These are phyloP conservation scores for Salix brachista DNA, from an alignment of 345 rosid species.

Conservation along the genomic window DNA sequence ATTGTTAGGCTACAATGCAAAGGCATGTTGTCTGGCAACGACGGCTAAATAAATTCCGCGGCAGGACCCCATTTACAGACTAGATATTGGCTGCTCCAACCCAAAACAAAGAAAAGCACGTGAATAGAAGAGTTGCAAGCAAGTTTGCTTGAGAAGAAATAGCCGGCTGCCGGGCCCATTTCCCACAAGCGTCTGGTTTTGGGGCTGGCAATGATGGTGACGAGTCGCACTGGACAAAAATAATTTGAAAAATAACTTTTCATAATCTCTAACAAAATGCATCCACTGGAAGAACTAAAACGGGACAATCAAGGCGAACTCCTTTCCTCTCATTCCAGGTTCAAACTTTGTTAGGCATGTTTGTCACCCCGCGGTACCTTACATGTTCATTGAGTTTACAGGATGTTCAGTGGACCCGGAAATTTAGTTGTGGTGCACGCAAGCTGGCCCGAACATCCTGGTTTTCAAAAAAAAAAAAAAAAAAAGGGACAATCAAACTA, in stretches of 20 bases:
- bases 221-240: no score
- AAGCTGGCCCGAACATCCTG: no score
- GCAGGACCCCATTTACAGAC: conserved; percentile 18
- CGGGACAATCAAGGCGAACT: background rate
- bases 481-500: background rate
- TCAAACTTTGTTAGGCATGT: no score
- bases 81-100: conserved; percentile 19
- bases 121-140: background rate
- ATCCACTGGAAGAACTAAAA: background rate
- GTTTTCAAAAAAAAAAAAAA: no score
- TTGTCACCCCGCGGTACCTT: no score
- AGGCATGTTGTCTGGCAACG: conserved; percentile 22
- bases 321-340: no score
- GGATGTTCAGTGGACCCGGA: no score
- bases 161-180: conserved; percentile 20
- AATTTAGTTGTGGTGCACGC: no score
- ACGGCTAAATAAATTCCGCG: conserved; percentile 1
- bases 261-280: no score
- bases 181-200: background rate
- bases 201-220: background rate
- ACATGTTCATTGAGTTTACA: no score
- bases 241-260: no score
- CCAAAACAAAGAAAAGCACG: background rate
- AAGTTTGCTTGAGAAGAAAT: conserved; percentile 7
- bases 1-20: background rate